Conservation (phyloP, 257 asterid genomes). For the Plantago major region DNA sequence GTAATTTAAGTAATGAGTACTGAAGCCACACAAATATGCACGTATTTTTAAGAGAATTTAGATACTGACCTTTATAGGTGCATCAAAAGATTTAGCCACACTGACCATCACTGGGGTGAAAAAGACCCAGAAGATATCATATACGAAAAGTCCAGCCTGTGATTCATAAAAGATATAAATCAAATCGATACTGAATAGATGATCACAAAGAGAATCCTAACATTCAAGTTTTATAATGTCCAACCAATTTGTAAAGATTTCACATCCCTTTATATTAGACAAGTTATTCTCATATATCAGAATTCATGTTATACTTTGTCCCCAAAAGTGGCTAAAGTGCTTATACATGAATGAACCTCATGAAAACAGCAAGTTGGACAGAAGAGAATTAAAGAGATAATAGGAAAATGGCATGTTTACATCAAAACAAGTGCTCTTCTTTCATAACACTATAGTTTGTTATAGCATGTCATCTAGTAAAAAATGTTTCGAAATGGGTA, state of each 20-base stretch:
- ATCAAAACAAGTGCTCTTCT: no score
- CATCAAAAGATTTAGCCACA: constrained; percentile 94
- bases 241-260: constrained; percentile 9
- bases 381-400: no score
- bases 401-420: no score
- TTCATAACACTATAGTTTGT: no score
- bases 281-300: no score
- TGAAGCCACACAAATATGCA: background rate
- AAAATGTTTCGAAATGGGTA: no score
- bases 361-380: no score
- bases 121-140: constrained; percentile 96
- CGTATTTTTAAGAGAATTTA: constrained; percentile 1
- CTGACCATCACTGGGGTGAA: constrained; percentile 98
- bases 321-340: no score
- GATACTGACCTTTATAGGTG: constrained; percentile 80
- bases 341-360: no score
- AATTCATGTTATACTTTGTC: no score
- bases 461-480: no score
- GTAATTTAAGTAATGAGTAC: constrained; percentile 1
- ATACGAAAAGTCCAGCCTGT: constrained; percentile 91
- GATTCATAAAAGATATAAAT: constrained; percentile 12
- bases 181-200: background rate
- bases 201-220: background rate
- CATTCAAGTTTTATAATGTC: background rate
- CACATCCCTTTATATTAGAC: no score